Evolutionary conservation across 2,329 filamentous ascomycete genomes (phyloP), one percentile per base, ranked within the genome.

Genomic region (Fusarium liriodendri): DNA sequence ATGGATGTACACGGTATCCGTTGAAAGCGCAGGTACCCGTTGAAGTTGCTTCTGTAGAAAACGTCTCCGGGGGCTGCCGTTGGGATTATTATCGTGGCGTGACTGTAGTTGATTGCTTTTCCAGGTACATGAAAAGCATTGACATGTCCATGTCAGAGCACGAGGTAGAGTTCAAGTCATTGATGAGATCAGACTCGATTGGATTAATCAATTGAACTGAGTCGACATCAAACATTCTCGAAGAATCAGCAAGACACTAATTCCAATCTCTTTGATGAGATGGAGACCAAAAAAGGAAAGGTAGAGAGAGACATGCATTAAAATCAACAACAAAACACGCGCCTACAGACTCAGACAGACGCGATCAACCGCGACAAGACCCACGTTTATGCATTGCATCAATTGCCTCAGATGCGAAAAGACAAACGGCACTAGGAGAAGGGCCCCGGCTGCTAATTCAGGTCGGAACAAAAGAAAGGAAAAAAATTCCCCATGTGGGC

Each of bases 71-170:
- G 33, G 61, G 13, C 47, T 33, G 8, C 33, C 61, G 45, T 47
- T 47, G 16, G 32, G 25, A 16, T 29, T 52, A 18, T 42, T 52
- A 7, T 27, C 47, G 35, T 66, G 64, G 64, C 57, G 57, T 64
- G 62, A 64, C 47, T 40, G 35, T 14, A 14, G 40, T 42, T 47
- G 40, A 42, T 62, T 63, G 22, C 69, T 71, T 71, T 72, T 59
- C 45, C 52, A 65, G 45, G 45, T 11, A 50, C 25, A 18, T 42
- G 13, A 33, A 25, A 18, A 35, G 59, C 25, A 40, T 40, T 10
- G 37, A 40, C 37, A 38, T 22, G 22, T 22, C 22, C 22, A 45
- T 22, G 40, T 45, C 40, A 16, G 14, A 47, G 42, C 42, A 45
- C 42, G 13, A 45, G 42, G 20, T 13, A 22, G 22, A 22, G 22